Evolutionary conservation across 176 grass and related monocot genomes (phyloP).

Genomic region (Musa acuminata): DNA sequence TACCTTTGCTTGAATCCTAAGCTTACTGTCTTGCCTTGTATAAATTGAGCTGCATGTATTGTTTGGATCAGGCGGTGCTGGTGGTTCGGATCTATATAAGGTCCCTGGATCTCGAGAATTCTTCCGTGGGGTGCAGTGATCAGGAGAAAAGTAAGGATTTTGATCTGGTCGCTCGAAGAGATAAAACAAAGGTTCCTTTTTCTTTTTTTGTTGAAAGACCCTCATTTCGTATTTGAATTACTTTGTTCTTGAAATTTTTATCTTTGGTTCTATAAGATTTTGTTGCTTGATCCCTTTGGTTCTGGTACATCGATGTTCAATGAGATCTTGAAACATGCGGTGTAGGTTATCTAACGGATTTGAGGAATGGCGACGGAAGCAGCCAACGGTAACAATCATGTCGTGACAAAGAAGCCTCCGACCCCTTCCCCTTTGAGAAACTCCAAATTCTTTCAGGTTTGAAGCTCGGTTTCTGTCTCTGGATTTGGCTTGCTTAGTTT

Average conservation of each 20-base stretch:
- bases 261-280: background rate
- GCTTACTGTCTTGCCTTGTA: background rate
- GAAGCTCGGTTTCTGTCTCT: background rate
- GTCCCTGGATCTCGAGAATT: background rate
- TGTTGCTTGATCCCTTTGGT: background rate
- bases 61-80: background rate
- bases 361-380: conserved; percentile 20
- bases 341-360: background rate
- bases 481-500: background rate
- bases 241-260: background rate
- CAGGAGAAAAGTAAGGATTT: conserved; percentile 3
- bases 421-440: conserved; percentile 22
- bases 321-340: conserved; percentile 6
- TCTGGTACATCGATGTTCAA: background rate
- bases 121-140: background rate
- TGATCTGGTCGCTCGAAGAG: background rate
- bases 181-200: too few species aligned
- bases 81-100: conserved; percentile 9
- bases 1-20: conserved; percentile 8
- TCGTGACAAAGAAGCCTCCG: conserved; percentile 14
- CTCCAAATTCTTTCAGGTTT: conserved; percentile 24
- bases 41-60: background rate
- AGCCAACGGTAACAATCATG: conserved; percentile 13
- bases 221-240: background rate
- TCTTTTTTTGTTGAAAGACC: too few species aligned